Evolutionary conservation across 2,329 filamentous ascomycete genomes (phyloP).

Genomic region (Aspergillus udagawae): DNA sequence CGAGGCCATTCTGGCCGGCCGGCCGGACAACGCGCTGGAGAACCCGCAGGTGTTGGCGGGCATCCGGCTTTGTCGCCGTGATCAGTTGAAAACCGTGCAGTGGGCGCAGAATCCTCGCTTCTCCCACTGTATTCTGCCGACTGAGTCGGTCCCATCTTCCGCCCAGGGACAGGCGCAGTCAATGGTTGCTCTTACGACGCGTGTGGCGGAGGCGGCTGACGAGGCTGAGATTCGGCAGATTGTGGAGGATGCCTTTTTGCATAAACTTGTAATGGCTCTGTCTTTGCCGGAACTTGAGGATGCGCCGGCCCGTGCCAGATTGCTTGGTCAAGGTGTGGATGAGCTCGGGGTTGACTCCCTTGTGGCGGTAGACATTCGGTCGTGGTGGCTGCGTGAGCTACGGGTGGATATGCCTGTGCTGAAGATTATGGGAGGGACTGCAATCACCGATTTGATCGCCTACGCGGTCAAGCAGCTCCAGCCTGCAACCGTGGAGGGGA

Average conservation of each 20-base stretch:
- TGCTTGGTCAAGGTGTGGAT: not conserved
- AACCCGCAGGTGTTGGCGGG: constrained; percentile 6
- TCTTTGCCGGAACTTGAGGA: too few species aligned
- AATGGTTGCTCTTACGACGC: not conserved
- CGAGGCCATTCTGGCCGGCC: constrained; percentile 25
- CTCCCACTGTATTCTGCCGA: not conserved
- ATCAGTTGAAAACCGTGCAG: not conserved
- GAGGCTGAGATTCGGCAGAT: not conserved
- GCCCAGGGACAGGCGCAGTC: too few species aligned
- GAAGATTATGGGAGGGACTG: constrained; percentile 41
- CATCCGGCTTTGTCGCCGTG: not conserved
- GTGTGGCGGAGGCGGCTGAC: not conserved
- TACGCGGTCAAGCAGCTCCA: constrained; percentile 6
- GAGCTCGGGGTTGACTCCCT: constrained; percentile 35
- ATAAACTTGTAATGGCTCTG: too few species aligned
- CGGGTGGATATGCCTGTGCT: constrained; percentile 46
- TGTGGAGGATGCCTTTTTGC: too few species aligned
- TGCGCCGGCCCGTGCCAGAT: too few species aligned
- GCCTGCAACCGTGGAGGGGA: too few species aligned
- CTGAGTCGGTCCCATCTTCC: not conserved
- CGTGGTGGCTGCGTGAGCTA: constrained; percentile 48
- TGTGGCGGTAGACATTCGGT: constrained; percentile 38
- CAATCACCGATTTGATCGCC: constrained; percentile 11
- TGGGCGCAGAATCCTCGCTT: not conserved
- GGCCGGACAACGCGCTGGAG: constrained; percentile 7